Conservation (phyloP, 306 rosid genomes). For the Cicer judaicum region DNA sequence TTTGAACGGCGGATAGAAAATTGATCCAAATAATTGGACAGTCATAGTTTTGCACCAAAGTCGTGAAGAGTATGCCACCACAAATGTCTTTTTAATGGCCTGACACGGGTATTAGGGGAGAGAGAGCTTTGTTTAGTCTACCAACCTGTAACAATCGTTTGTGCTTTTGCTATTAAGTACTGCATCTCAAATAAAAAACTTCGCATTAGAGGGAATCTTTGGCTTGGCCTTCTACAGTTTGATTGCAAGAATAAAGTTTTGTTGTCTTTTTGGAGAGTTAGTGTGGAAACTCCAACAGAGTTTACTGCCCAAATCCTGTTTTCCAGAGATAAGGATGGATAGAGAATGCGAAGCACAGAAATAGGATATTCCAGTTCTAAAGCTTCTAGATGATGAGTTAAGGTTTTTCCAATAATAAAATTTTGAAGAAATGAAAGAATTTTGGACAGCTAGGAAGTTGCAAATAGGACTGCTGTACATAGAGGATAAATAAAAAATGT, state of each 20-base stretch:
- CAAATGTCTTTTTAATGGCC: not conserved
- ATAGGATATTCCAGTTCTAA: constrained; percentile 17
- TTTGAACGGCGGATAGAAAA: not conserved
- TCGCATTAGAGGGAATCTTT: constrained; percentile 6
- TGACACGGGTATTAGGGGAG: not conserved
- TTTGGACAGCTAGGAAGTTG: constrained; percentile 15
- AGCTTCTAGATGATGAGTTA: constrained; percentile 17
- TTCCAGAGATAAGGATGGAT: constrained; percentile 16
- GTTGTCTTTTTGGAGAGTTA: constrained; percentile 6
- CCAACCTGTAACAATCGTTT: not conserved
- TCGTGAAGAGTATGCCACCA: not conserved
- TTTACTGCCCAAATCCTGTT: constrained; percentile 19
- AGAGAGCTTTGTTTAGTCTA: constrained; percentile 8
- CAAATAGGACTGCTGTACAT: constrained; percentile 12
- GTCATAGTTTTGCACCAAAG: not conserved
- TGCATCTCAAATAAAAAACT: constrained; percentile 10
- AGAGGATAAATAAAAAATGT: not conserved
- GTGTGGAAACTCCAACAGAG: constrained; percentile 5
- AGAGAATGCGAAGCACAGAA: constrained; percentile 10
- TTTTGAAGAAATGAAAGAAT: not conserved
- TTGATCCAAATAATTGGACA: constrained; percentile 13
- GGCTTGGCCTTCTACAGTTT: constrained; percentile 2
- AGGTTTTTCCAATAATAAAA: not conserved
- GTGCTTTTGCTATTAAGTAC: constrained; percentile 1
- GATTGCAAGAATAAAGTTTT: constrained; percentile 10